Conservation (phyloP, 345 rosid species). For the Salix koriyanagi region DNA sequence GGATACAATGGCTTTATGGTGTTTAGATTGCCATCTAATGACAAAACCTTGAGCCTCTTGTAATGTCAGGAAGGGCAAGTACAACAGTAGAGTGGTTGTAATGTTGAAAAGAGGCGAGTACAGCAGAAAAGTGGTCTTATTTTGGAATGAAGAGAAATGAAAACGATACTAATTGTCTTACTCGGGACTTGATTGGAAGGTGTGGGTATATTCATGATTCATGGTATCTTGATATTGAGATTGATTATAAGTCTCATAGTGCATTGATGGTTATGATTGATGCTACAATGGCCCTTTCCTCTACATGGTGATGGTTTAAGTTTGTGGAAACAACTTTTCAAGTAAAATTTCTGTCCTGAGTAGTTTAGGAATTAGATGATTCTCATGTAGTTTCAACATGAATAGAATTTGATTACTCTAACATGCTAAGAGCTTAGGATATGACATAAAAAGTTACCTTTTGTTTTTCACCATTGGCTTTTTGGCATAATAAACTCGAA, state of each 20-base stretch:
- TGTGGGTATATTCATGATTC: neutral
- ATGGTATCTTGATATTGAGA: neutral
- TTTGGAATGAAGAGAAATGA: neutral
- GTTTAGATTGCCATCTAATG: no score
- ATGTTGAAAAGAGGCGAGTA: neutral
- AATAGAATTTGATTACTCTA: neutral
- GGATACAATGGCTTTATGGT: no score
- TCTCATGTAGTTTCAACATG: neutral
- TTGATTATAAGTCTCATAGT: neutral
- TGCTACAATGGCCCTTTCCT: neutral
- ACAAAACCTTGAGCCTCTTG: no score
- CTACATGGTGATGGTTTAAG: neutral
- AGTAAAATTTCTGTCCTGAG: neutral
- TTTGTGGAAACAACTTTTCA: neutral
- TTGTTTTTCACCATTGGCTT: neutral
- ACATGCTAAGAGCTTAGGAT: neutral
- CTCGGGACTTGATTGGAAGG: neutral
- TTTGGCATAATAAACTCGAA: neutral
- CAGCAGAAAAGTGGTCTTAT: neutral
- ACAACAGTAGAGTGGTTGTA: neutral
- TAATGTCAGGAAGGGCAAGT: no score
- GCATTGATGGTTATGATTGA: neutral
- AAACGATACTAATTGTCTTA: neutral
- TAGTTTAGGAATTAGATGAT: neutral
- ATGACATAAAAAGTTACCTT: neutral